Evolutionary conservation across 2,329 filamentous ascomycete species (phyloP).

Genomic region (Pleurostoma richardsiae): DNA sequence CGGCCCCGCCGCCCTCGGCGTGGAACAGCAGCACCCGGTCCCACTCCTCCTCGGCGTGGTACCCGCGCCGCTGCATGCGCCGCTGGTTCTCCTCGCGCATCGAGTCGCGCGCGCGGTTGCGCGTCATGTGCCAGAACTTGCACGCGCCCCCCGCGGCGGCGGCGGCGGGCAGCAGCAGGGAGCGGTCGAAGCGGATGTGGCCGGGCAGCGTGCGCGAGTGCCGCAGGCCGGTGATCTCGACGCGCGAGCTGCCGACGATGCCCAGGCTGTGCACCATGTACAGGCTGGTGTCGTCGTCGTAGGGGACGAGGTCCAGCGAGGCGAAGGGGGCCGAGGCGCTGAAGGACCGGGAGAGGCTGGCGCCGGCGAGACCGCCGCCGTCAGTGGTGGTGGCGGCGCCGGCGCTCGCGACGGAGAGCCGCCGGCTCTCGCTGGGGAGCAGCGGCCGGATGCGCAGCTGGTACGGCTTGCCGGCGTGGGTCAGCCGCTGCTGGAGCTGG

Average conservation of each 20-base stretch:
- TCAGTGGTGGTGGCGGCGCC: not conserved
- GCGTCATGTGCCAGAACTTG: slow-evolving; percentile 11
- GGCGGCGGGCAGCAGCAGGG: no score
- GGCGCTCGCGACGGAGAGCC: slow-evolving; percentile 1
- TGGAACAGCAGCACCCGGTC: slow-evolving; percentile 1
- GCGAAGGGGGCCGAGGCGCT: no score
- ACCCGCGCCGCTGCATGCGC: slow-evolving; percentile 1
- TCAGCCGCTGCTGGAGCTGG: slow-evolving; percentile 3
- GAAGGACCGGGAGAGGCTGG: not conserved
- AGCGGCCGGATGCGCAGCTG: slow-evolving; percentile 5
- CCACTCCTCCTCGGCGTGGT: slow-evolving; percentile 4
- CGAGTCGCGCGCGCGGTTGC: slow-evolving; percentile 2
- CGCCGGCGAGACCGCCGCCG: not conserved
- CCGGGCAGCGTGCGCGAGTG: not conserved
- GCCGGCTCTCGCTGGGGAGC: slow-evolving; percentile 6
- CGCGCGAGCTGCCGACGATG: not conserved
- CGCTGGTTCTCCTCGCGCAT: slow-evolving; percentile 1
- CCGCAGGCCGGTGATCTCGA: not conserved
- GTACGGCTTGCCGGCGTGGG: slow-evolving; percentile 2
- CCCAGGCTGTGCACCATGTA: not conserved
- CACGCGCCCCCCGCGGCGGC: slow-evolving; percentile 1
- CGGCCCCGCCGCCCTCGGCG: not conserved
- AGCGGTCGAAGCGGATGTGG: slow-evolving; percentile 5
- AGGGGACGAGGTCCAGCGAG: not conserved
- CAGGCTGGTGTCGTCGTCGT: not conserved